Base-by-base conservation (phyloP, 352 stramenopile species). In the Detonula confervacea region DNA sequence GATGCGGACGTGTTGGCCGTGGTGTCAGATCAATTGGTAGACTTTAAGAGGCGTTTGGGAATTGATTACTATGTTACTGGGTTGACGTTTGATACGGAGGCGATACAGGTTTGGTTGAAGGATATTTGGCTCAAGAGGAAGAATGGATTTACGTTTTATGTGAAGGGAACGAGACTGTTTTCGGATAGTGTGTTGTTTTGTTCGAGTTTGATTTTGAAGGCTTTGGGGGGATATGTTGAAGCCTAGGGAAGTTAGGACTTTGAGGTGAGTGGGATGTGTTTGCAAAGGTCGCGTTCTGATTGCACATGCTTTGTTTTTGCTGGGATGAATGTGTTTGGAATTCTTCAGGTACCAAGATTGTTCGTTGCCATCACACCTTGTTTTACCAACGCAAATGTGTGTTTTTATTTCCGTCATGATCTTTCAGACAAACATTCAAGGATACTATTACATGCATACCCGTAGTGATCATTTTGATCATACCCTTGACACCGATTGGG, bases 381-480 rank as follows among this genome's bases (percentile, higher is more conserved):
- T n/a, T n/a, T n/a, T n/a, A n/a, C n/a, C n/a, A n/a, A n/a, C n/a
- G n/a, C n/a, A n/a, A n/a, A n/a, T n/a, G n/a, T n/a, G n/a, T n/a
- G n/a, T n/a, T 49, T 64, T 82, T 67, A 11, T 59, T 73, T 77
- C n/a, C n/a, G n/a, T n/a, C n/a, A n/a, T n/a, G n/a, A n/a, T n/a
- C n/a, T 47, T 59, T 83, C 37, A 92, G 92, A 47, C 84, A 92
- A 30, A 96, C 91, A 30, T 92, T 93, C 72, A 96, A 96, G 70
- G 94, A 97, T 79, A 82, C 95, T 8, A 82, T 96, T 22, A 97
- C 92, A 7, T 93, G 96, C 59, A 95, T 97, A 61, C 94, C 94
- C 24, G 93, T 96, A 54, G 80, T 96, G 16, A 95, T 97, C 63
- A 97, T 97, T 77, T 83, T 96, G 37, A 76, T 97, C 18, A 93